Evolutionary conservation across 345 rosid species (phyloP).

Genomic region (Murraya koenigii): DNA sequence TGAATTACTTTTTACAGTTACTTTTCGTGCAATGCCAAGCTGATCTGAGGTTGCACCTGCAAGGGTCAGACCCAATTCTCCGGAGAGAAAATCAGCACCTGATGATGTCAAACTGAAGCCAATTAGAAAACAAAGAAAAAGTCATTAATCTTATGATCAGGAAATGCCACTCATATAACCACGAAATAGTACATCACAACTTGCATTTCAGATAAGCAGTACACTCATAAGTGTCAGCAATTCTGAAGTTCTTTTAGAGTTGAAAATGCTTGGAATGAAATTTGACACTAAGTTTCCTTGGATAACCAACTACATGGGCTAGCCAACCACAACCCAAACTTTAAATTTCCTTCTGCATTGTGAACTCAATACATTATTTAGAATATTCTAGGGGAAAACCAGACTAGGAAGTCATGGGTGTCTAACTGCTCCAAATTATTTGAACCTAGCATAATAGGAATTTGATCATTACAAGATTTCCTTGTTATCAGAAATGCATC

Average conservation of each 20-base stretch:
- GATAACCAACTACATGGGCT: not conserved
- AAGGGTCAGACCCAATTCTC: constrained; percentile 68
- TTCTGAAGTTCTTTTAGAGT: not conserved
- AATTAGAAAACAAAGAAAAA: not conserved
- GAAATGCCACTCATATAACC: not conserved
- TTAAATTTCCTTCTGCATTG: not conserved
- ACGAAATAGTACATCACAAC: not conserved
- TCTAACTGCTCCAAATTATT: not conserved
- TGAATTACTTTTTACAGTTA: constrained; percentile 66
- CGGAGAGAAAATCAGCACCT: constrained; percentile 87
- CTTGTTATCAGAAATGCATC: not conserved
- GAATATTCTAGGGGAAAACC: not conserved
- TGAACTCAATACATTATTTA: not conserved
- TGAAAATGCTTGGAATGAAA: not conserved
- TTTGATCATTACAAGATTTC: not conserved
- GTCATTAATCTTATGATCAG: not conserved
- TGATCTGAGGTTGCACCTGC: constrained; percentile 79
- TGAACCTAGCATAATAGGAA: not conserved
- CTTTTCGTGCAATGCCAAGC: constrained; percentile 76
- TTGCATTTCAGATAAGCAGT: not conserved
- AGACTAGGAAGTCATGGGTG: not conserved
- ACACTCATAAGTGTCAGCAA: not conserved
- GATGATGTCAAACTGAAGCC: constrained; percentile 18
- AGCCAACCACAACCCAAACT: not conserved
- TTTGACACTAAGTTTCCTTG: not conserved